Evolutionary conservation across 768 basidiomycete species (phyloP), one percentile per base, ranked within the genome.

Genomic region (Tylopilus balloui): DNA sequence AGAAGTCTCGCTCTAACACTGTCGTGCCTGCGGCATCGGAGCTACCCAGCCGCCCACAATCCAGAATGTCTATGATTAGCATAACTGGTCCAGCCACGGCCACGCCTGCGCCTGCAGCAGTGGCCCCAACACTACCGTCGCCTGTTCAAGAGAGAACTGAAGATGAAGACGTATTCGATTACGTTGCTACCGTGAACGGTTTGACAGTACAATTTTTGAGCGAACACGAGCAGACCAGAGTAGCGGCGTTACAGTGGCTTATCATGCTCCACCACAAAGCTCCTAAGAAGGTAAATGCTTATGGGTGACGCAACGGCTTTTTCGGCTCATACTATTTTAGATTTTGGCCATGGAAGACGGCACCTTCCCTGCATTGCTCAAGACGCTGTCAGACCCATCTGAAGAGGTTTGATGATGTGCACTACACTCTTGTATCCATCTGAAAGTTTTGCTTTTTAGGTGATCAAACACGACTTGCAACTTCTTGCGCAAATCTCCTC

Each of bases 241-340:
- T 98, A 6, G 92, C 93, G 23, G 93, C 95, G 3, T 67, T 99
- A 58, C 94, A 95, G 69, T 99, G 96, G 96, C 73, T 99, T 32
- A 84, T 96, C 48, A 99, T 99, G 96, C 71, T 99, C 44, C 96
- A 99, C 69, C 89, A 94, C 65, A 97, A 98, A 62, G 92, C 93
- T 12, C 96, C 96, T 0, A 90, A 86, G 70, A 95, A 95, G 81
- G 93, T 88, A 52, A 39, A 62, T 45, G 11, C 35, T 45, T 28
- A 6, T 17, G 3, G 6, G 23, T 37, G 15, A 24, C 17, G 4
- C 10, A 6, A 6, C 14, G 8, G 29, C 39, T n/a, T 13, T 34
- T 23, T 44, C 21, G 15, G 25, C 47, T 54, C 15, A 58, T 34
- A 5, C 6, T 21, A 10, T 42, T 0, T 4, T 39, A 97, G 94